A percentile compares a stretch with the other conserved stretches of the same genome.
Evolutionary conservation across 1,139 yeast species (phyloP).

Genomic region (Lodderomyces parapsilosis): DNA sequence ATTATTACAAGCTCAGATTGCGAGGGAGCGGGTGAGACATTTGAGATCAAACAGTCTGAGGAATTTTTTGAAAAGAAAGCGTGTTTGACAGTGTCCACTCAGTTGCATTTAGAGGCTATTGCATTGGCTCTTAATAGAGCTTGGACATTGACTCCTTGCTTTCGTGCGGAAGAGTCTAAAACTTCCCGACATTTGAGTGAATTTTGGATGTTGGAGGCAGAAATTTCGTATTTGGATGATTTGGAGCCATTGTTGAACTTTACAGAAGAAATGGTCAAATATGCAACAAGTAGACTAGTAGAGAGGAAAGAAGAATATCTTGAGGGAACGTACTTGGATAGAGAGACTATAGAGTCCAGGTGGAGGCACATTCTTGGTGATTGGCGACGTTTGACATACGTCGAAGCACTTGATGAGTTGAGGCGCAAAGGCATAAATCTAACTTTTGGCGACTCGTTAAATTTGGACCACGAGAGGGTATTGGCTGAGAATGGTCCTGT

Average conservation of each 20-base stretch:
- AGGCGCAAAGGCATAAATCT: constrained; percentile 16
- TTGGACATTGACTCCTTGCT: constrained; percentile 90
- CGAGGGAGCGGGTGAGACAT: constrained; percentile 97
- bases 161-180: constrained; percentile 89
- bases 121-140: constrained; percentile 75
- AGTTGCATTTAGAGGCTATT: constrained; percentile 82
- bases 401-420: constrained; percentile 63
- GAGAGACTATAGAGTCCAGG: constrained; percentile 30
- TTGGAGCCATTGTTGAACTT: constrained; percentile 62
- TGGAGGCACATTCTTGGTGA: constrained; percentile 34
- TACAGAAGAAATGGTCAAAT: constrained; percentile 68
- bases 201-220: constrained; percentile 98
- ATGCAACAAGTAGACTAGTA: constrained; percentile 42
- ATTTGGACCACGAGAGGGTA: constrained; percentile 90
- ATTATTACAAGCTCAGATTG: constrained; percentile 86
- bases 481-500: constrained; percentile 79
- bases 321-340: constrained; percentile 33
- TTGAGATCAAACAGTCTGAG: constrained; percentile 41
- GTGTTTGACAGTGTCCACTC: constrained; percentile 86
- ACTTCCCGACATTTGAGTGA: constrained; percentile 91
- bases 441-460: constrained; percentile 70
- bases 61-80: constrained; percentile 66
- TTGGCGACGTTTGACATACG: constrained; percentile 78
- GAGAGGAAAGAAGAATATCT: constrained; percentile 32
- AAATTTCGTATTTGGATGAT: constrained; percentile 63